A percentile compares a stretch with the other conserved stretches of the same genome.
Conservation (phyloP, 495 filamentous ascomycete species). For the Parmelia sp. region DNA sequence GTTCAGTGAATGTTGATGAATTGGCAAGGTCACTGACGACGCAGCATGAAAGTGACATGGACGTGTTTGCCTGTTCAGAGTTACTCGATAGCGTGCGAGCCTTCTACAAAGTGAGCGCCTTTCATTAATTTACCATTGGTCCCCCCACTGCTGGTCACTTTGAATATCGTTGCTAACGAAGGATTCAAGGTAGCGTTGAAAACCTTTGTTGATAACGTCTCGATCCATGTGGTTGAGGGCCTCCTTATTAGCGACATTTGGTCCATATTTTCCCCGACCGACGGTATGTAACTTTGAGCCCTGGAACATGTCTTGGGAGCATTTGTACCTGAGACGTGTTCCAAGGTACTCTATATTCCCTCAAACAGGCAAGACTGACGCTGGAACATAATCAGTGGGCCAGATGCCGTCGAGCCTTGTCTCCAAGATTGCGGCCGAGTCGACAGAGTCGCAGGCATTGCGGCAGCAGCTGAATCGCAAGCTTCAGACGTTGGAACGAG, state of each 20-base stretch:
- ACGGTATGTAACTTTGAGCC: no score
- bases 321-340: no score
- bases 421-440: conserved; percentile 11
- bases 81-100: conserved; percentile 44
- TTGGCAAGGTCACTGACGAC: conserved; percentile 7
- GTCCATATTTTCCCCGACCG: conserved; percentile 17
- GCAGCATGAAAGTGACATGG: conserved; percentile 33
- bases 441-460: conserved; percentile 10
- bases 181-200: conserved; percentile 36
- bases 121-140: background rate
- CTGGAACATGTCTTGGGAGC: no score
- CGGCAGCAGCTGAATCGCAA: conserved; percentile 10
- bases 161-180: background rate
- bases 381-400: no score
- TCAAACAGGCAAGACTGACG: no score
- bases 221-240: conserved; percentile 27
- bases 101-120: conserved; percentile 41
- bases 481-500: conserved; percentile 9
- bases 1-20: background rate
- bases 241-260: conserved; percentile 26
- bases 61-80: conserved; percentile 39
- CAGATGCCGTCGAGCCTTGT: conserved; percentile 7
- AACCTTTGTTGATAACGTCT: conserved; percentile 31
- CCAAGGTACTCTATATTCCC: no score
- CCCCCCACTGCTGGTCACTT: background rate